Evolutionary conservation across 140 eudicot genomes (phyloP), one percentile per base, ranked within the genome.

Genomic region (Anethum foeniculum): DNA sequence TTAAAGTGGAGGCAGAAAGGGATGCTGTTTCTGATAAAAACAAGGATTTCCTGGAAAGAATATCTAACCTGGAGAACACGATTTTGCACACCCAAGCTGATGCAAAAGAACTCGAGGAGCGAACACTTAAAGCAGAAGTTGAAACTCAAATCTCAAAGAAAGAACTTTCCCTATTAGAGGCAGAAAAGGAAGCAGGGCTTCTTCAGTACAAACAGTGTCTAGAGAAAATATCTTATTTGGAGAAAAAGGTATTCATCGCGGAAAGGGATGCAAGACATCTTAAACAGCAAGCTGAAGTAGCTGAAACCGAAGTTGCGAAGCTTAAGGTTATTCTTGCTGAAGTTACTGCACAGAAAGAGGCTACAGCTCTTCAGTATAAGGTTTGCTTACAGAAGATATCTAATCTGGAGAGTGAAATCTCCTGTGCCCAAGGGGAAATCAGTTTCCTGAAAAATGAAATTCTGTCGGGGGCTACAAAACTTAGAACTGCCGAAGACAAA

Each of bases 331-430:
- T 84, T 77, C 83, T 92, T 62, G 76, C 82, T 56, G 88, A 82
- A 48, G 68, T 92, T 52, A 82, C 85, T 27, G 92, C 81, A 83
- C 93, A 92, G 86, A 92, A 86, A 82, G 97, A 94, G 77, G 90
- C 88, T 80, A 80, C 87, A 25, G 90, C 85, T 74, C 82, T 85
- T 77, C 81, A 84, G 85, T 89, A 92, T 71, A 75, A 90, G 69
- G 72, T 81, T 78, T 92, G 96, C 88, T 80, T 90, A 80, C 89
- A 94, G 82, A 92, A 81, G 65, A 90, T 92, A 16, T 84, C 85
- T 51, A 86, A 86, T 39, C 86, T 92, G 52, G 88, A 92, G 83
- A 80, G 52, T 41, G 94, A 90, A 80, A 82, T 92, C 30, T 82
- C 88, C 38, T 79, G 81, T 62, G 89, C 94, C 38, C 90, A 81